Conservation (phyloP, 2,329 filamentous ascomycete genomes). For the Emericellopsis cladophorae region DNA sequence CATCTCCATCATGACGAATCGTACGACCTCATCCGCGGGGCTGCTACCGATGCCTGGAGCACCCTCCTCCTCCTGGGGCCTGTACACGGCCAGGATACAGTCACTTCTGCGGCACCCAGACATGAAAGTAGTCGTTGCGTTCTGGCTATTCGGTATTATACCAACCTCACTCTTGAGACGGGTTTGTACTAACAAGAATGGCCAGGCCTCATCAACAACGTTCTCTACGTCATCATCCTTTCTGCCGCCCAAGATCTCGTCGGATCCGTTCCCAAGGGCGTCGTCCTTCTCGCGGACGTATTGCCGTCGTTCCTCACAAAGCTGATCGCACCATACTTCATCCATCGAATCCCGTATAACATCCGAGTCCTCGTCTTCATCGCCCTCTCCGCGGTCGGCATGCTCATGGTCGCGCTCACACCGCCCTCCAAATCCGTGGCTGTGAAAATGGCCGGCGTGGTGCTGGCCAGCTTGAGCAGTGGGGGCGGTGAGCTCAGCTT, state of each 20-base stretch:
- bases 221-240: conserved; percentile 94
- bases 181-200: not conserved
- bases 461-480: conserved; percentile 72
- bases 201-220: conserved; percentile 67
- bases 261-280: conserved; percentile 79
- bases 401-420: conserved; percentile 79
- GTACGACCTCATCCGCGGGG: conserved; percentile 26
- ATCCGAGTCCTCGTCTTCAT: conserved; percentile 65
- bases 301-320: conserved; percentile 83
- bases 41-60: conserved; percentile 45
- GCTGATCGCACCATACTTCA: conserved; percentile 83
- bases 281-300: conserved; percentile 88
- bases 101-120: conserved; percentile 55
- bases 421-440: conserved; percentile 53
- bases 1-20: conserved; percentile 17
- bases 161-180: not conserved
- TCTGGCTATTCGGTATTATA: conserved; percentile 90
- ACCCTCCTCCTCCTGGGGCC: conserved; percentile 56
- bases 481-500: conserved; percentile 88
- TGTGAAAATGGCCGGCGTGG: conserved; percentile 69
- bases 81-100: conserved; percentile 54
- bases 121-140: conserved; percentile 61
- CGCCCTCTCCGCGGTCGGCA: conserved; percentile 64
- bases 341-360: conserved; percentile 73
- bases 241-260: conserved; percentile 93